These are phyloP conservation scores for Colletotrichum tamarilloi DNA, from an alignment of 2,329 filamentous ascomycete species.

Conservation along the genomic window DNA sequence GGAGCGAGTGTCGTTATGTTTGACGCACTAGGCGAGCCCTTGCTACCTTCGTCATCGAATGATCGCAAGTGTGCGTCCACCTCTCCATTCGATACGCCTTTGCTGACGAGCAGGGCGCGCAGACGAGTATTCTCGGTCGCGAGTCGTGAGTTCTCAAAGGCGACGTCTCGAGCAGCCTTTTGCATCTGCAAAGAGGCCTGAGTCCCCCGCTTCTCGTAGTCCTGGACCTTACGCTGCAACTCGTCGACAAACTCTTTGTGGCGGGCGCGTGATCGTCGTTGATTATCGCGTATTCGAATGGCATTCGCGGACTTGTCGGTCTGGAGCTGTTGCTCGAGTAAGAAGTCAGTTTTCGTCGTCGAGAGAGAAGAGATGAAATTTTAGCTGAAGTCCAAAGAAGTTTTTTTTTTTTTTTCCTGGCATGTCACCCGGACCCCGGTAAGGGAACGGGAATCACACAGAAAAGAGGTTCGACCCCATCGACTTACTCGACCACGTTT, in stretches of 20 bases:
- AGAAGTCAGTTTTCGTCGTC: slow-evolving; percentile 19
- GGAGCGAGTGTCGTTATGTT: slow-evolving; percentile 8
- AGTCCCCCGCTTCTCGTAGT: slow-evolving; percentile 59
- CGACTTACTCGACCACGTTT: slow-evolving; percentile 36
- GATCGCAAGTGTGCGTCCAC: slow-evolving; percentile 53
- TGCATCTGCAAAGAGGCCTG: slow-evolving; percentile 66
- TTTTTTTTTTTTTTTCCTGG: not conserved
- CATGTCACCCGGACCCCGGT: not conserved
- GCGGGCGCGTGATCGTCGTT: slow-evolving; percentile 63
- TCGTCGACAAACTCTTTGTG: slow-evolving; percentile 61
- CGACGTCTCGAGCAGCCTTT: slow-evolving; percentile 60
- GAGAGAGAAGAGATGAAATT: not conserved
- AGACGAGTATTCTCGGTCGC: slow-evolving; percentile 60
- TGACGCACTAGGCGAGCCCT: slow-evolving; percentile 38
- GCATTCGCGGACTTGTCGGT: slow-evolving; percentile 38
- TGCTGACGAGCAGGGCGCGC: slow-evolving; percentile 52
- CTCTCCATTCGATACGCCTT: slow-evolving; percentile 51
- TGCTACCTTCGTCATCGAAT: slow-evolving; percentile 44
- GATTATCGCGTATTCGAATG: slow-evolving; percentile 60
- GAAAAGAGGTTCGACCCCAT: not conserved
- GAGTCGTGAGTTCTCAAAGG: slow-evolving; percentile 59
- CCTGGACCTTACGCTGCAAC: slow-evolving; percentile 57
- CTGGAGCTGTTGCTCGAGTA: slow-evolving; percentile 32
- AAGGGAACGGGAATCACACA: not conserved
- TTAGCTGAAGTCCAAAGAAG: not conserved